phyloP scores from a whole-genome alignment of 169 alveolate genomes.

The Theileria parva region DNA sequence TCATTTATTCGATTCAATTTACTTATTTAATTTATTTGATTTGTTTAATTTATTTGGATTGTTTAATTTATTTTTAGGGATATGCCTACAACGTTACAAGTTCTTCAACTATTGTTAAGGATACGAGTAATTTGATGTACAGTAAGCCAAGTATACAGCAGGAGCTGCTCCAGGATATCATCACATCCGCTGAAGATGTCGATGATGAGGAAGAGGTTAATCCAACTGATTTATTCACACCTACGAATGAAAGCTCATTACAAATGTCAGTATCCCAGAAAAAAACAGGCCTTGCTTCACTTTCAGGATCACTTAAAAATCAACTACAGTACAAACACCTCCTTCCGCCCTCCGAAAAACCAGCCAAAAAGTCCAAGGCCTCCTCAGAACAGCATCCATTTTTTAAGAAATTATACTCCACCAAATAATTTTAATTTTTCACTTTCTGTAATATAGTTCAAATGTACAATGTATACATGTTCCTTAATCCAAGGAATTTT shows the following conservation, averaged over 20 bases:
- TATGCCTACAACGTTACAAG: conserved; percentile 79
- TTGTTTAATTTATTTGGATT: too few species aligned
- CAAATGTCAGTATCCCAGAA: conserved; percentile 32
- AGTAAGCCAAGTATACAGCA: conserved; percentile 68
- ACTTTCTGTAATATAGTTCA: background rate
- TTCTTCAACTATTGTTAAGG: conserved; percentile 70
- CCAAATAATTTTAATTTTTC: background rate
- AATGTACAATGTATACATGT: background rate
- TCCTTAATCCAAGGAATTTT: background rate
- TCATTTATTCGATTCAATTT: too few species aligned
- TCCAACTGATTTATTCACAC: conserved; percentile 15
- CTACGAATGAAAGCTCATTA: conserved; percentile 27
- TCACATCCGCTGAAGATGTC: conserved; percentile 67
- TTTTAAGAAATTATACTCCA: conserved; percentile 55
- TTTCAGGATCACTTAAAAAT: conserved; percentile 61
- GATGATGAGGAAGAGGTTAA: conserved; percentile 76
- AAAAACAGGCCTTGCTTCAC: conserved; percentile 31
- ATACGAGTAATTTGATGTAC: conserved; percentile 68
- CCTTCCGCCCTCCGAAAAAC: conserved; percentile 50
- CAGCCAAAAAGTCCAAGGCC: conserved; percentile 22
- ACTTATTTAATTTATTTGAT: conserved; percentile 12
- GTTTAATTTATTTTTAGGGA: conserved; percentile 53
- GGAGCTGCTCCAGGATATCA: conserved; percentile 71
- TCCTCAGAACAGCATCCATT: conserved; percentile 54
- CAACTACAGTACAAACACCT: conserved; percentile 50